phyloP scores from a whole-genome alignment of 345 rosid species.

The Lumnitzera racemosa region DNA sequence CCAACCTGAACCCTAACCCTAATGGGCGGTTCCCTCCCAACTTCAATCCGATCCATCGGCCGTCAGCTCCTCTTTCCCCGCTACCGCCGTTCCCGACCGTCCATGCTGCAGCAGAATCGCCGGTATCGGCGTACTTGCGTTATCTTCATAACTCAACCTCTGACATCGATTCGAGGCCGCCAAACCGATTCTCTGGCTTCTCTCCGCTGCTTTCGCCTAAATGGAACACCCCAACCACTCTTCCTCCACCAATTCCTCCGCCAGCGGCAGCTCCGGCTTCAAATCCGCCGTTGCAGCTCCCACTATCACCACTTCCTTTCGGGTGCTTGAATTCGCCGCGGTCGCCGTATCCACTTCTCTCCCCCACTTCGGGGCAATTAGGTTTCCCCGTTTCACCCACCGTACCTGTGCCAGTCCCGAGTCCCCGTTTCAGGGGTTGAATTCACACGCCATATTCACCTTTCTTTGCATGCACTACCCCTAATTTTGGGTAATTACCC shows the following conservation, averaged over 20 bases:
- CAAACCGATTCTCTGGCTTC: constrained; percentile 49
- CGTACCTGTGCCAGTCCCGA: constrained; percentile 65
- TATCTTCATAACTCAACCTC: constrained; percentile 49
- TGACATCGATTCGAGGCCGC: constrained; percentile 30
- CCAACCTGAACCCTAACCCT: neutral
- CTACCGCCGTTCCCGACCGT: constrained; percentile 30
- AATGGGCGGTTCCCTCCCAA: constrained; percentile 10
- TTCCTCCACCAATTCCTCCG: constrained; percentile 23
- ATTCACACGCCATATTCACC: too few species aligned
- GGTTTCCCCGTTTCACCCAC: constrained; percentile 64
- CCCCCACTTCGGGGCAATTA: constrained; percentile 49
- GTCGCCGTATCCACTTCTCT: constrained; percentile 52
- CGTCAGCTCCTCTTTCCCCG: constrained; percentile 19
- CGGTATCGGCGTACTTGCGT: constrained; percentile 50
- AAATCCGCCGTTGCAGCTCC: constrained; percentile 20
- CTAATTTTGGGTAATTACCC: constrained; percentile 9
- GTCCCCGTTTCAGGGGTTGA: too few species aligned
- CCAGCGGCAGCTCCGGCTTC: constrained; percentile 9
- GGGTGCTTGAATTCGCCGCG: constrained; percentile 81
- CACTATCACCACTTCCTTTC: constrained; percentile 39
- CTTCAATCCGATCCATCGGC: constrained; percentile 5
- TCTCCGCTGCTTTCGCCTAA: constrained; percentile 59
- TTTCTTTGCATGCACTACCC: too few species aligned
- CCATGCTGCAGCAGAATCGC: constrained; percentile 32
- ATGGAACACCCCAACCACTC: constrained; percentile 33